These are phyloP conservation scores for Penicillium desertorum DNA, from an alignment of 495 filamentous ascomycete species.

Conservation along the genomic window DNA sequence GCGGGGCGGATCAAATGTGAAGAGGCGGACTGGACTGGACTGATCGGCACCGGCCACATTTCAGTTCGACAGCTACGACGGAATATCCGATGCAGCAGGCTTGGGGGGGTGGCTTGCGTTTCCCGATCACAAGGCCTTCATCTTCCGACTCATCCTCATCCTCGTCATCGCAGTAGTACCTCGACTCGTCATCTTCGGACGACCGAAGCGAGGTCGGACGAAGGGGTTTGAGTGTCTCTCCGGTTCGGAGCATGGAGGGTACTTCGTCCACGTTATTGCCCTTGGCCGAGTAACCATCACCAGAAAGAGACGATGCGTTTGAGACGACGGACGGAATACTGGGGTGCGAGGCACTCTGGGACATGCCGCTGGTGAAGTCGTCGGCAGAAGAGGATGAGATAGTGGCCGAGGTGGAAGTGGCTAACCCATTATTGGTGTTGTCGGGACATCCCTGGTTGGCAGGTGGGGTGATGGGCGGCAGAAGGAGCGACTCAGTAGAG, in stretches of 20 bases:
- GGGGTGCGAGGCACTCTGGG: constrained; percentile 68
- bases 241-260: constrained; percentile 47
- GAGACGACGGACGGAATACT: constrained; percentile 75
- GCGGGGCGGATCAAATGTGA: background rate
- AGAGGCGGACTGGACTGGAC: background rate
- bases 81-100: constrained; percentile 10
- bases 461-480: constrained; percentile 36
- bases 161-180: constrained; percentile 49
- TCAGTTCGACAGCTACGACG: constrained; percentile 11
- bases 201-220: constrained; percentile 24
- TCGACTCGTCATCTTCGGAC: constrained; percentile 42
- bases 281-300: constrained; percentile 31
- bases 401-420: constrained; percentile 55
- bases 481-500: constrained; percentile 25
- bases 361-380: constrained; percentile 56
- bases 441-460: constrained; percentile 51
- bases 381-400: constrained; percentile 52
- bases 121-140: constrained; percentile 48
- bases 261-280: constrained; percentile 38
- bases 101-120: constrained; percentile 36
- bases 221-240: constrained; percentile 46
- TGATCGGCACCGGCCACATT: constrained; percentile 11
- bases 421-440: constrained; percentile 46
- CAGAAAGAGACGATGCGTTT: constrained; percentile 77
- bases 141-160: constrained; percentile 52